These are phyloP conservation scores for Tulasnella sp. DNA, from an alignment of 768 basidiomycete species.

Conservation along the genomic window DNA sequence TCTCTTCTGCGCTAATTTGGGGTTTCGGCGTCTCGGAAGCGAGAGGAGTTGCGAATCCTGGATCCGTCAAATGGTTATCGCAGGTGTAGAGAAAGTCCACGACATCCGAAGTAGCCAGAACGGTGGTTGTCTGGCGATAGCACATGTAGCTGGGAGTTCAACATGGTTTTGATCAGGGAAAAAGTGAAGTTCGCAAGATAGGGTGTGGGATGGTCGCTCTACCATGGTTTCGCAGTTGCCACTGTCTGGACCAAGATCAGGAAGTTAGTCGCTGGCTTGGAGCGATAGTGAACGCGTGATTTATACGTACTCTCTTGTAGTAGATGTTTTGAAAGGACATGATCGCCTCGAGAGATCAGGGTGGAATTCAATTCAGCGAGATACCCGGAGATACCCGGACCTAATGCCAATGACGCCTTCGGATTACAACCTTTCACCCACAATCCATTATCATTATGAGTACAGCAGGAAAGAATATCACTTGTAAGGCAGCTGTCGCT, in stretches of 20 bases:
- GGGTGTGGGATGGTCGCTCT: background rate
- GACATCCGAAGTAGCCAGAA: constrained; percentile 74
- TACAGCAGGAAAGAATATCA: constrained; percentile 37
- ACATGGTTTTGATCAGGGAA: background rate
- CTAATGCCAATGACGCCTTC: background rate
- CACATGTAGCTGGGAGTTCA: constrained; percentile 32
- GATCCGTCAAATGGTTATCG: constrained; percentile 65
- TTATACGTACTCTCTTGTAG: constrained; percentile 18
- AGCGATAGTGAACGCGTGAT: background rate
- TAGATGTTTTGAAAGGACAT: constrained; percentile 64
- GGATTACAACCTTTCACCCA: background rate
- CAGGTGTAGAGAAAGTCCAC: constrained; percentile 84
- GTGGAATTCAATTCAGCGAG: background rate
- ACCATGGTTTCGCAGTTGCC: constrained; percentile 64
- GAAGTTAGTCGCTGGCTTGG: background rate
- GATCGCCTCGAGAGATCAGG: background rate
- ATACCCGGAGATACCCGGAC: constrained; percentile 9
- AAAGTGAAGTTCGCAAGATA: constrained; percentile 2
- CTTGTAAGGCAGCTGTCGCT: constrained; percentile 87
- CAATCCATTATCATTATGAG: background rate
- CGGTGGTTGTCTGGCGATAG: constrained; percentile 67
- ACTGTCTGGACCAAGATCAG: constrained; percentile 44
- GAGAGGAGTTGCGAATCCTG: constrained; percentile 56
- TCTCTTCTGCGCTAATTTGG: constrained; percentile 50
- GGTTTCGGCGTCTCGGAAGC: constrained; percentile 30